Evolutionary conservation across 148 eudicot species (phyloP), one percentile per base, ranked within the genome.

Genomic region (Amaranthus palmeri): DNA sequence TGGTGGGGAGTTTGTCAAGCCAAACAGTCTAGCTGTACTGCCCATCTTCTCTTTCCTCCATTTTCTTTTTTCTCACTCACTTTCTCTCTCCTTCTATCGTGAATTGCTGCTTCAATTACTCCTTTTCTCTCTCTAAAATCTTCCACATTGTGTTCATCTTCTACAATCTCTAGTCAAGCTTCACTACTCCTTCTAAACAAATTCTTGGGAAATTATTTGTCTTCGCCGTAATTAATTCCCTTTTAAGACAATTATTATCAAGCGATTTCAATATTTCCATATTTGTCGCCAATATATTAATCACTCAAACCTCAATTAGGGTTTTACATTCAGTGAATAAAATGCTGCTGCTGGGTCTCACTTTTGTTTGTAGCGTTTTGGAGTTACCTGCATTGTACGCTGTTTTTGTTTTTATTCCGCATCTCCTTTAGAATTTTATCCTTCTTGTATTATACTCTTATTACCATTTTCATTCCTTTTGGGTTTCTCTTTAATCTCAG

Each of bases 381-480:
- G 42, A 52, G 5, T 54, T 55, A 3, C 70, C 77, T 68, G 44
- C 81, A 54, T 68, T 68, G 46, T 65, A 10, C 70, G n/a, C n/a
- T n/a, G n/a, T n/a, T n/a, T 1, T 0, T 25, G 36, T 25, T 1
- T 1, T 25, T 25, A 25, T 25, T 25, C 36, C 36, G 0, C 36
- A 25, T 1, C 1, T 25, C 1, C 36, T 25, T 25, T 25, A 25
- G 36, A 25, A 0, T 25, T 1, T 25, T 25, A 1, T 25, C 36
- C 0, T 1, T 25, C 36, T 0, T 25, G 0, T 25, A 25, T 25
- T 25, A 25, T 25, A 25, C 14, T 18, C 42, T 48, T 7, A n/a
- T n/a, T n/a, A n/a, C n/a, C n/a, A n/a, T n/a, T n/a, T n/a, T n/a
- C n/a, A n/a, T n/a, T n/a, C n/a, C n/a, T n/a, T n/a, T n/a, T n/a